Evolutionary conservation across 345 rosid genomes (phyloP).

Genomic region (Gossypium rotundifolium): DNA sequence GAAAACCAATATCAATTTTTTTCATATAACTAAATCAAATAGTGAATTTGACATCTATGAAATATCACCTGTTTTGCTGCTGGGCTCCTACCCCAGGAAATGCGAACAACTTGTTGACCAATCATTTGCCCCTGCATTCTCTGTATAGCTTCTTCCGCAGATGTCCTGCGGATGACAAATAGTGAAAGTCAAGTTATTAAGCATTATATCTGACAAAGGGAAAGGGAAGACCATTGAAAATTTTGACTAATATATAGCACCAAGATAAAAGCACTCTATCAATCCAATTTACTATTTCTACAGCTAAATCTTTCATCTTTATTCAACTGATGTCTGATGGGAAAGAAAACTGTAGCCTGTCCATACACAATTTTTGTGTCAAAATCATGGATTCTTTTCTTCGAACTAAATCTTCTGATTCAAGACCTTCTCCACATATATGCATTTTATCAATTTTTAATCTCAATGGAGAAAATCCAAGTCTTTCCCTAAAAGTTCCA

Average conservation of each 20-base stretch:
- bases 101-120: conserved; percentile 54
- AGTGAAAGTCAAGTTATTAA: background rate
- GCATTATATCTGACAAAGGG: background rate
- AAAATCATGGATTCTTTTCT: too few relatives aligned
- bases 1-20: background rate
- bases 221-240: conserved; percentile 7
- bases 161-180: conserved; percentile 34
- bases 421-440: too few relatives aligned
- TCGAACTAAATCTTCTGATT: too few relatives aligned
- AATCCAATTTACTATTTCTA: background rate
- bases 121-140: conserved; percentile 92
- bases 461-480: too few relatives aligned
- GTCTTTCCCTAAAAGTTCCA: too few relatives aligned
- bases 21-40: background rate
- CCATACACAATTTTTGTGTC: background rate
- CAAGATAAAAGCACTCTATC: background rate
- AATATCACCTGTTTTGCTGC: conserved; percentile 57
- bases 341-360: background rate
- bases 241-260: background rate
- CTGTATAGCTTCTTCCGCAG: conserved; percentile 88
- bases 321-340: background rate
- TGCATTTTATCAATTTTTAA: too few relatives aligned
- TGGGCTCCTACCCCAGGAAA: conserved; percentile 61
- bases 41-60: background rate
- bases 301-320: background rate